Evolutionary conservation across 495 filamentous ascomycete genomes (phyloP).

Genomic region (Penicillium tannophilum): DNA sequence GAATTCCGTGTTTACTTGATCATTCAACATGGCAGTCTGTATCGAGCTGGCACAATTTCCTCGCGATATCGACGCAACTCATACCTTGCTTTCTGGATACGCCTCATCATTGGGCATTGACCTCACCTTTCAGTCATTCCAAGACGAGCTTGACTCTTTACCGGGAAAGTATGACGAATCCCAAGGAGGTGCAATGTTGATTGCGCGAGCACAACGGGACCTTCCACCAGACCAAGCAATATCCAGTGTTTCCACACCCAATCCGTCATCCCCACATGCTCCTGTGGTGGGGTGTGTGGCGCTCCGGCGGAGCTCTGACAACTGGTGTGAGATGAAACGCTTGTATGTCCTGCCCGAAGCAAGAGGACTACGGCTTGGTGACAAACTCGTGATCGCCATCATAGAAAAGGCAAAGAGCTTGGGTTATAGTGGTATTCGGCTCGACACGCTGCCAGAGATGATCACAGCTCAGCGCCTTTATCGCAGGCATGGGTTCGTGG

Average conservation of each 20-base stretch:
- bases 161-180: slow-evolving; percentile 55
- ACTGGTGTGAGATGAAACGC: slow-evolving; percentile 63
- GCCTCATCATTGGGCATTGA: slow-evolving; percentile 55
- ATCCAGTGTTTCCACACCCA: background rate
- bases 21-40: slow-evolving; percentile 18
- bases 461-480: slow-evolving; percentile 53
- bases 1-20: background rate
- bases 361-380: slow-evolving; percentile 52
- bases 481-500: slow-evolving; percentile 52
- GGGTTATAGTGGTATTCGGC: slow-evolving; percentile 56
- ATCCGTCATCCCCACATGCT: background rate
- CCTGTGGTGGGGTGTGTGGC: slow-evolving; percentile 55
- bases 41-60: slow-evolving; percentile 35
- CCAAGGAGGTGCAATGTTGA: slow-evolving; percentile 47
- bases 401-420: slow-evolving; percentile 45
- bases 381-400: slow-evolving; percentile 43
- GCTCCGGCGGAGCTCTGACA: slow-evolving; percentile 14
- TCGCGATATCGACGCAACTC: slow-evolving; percentile 37
- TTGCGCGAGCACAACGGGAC: slow-evolving; percentile 36
- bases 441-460: slow-evolving; percentile 63
- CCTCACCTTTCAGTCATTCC: slow-evolving; percentile 60
- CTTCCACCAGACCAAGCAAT: background rate
- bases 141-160: slow-evolving; percentile 50
- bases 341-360: slow-evolving; percentile 51
- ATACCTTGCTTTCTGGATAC: slow-evolving; percentile 54